Evolutionary conservation across 345 rosid species (phyloP), one percentile per base, ranked within the genome.

Genomic region (Sonneratia caseolaris): DNA sequence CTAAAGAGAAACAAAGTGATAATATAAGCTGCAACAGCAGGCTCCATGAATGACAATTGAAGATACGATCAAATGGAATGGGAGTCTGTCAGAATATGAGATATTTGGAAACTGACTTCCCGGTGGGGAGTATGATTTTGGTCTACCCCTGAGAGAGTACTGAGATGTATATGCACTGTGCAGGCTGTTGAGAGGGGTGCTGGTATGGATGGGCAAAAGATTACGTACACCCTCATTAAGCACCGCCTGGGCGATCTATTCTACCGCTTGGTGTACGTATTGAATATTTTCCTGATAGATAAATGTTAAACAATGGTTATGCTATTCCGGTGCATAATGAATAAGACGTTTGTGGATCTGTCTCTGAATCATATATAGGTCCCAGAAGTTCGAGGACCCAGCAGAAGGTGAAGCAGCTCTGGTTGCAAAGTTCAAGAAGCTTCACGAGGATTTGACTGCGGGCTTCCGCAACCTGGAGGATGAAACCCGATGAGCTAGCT

Each of bases 201-300:
- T 68, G 97, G 99, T 56, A 92, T 96, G 98, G 99, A 96, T 73
- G 97, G 98, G 61, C 96, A 92, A 86, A 96, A 91, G 91, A 96
- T 96, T 71, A 83, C 89, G n/a, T 92, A 96, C 88, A 83, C 80
- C 67, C 93, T 92, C 56, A 82, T 96, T 84, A 96, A 96, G 88
- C 98, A 92, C 71, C 96, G 97, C 55, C 59, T 96, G 83, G 99
- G 99, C 77, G 99, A 91, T 80, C 97, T 92, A 73, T 92, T 96
- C 82, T 96, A 92, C 81, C 86, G 92, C 62, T 77, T 92, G 81
- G 99, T 92, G 99, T 92, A 84, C 82, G 91, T 74, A 18, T 37
- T 45, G n/a, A 3, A 16, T 0, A 70, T 37, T 13, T 7, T 8
- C 15, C 19, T 16, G 18, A 56, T 35, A 19, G 1, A 61, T 13